Evolutionary conservation across 176 grass and related monocot genomes (phyloP), one percentile per base, ranked within the genome.

Genomic region (Carex pumila): DNA sequence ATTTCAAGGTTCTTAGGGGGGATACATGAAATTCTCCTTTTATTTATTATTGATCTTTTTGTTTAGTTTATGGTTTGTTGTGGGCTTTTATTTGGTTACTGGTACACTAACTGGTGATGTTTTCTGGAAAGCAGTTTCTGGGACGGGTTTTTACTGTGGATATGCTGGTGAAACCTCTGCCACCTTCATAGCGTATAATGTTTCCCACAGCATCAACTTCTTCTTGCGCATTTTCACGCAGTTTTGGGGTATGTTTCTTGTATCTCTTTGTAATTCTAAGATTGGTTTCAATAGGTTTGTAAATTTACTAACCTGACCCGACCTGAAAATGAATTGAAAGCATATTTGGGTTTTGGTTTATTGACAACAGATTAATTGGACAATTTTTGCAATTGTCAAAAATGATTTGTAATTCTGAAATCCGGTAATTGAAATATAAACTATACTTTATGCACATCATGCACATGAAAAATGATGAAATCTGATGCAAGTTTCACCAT

Each of bases 211-310:
- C 41, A 79, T 99, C 25, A 91, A 93, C 58, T 95, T 99, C 62
- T 95, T 99, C 80, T 83, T 93, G 72, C 84, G 88, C 69, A 99
- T 99, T 67, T 99, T 99, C 88, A 99, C 96, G 12, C 93, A 95
- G 86, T 95, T 99, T 82, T 95, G 91, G 89, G 96, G 96, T 99
- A 90, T 91, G 89, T 69, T 88, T 78, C 50, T 61, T 36, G 15
- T 43, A 2, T 37, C 79, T 47, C 49, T 78, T 83, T 87, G 52
- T 59, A 84, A 79, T 14, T 71, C 12, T 67, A 52, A 6, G 12
- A 87, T 87, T 29, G 67, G 67, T 84, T 88, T 65, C 57, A 66
- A 52, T 71, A 0, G 17, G 1, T 12, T 81, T 81, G 76, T 82
- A 6, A 6, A 10, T 41, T 43, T 58, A 71, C 65, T 2, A 47